Percentiles rank a stretch among this genome's conserved stretches.
These are phyloP conservation scores for Ogataea methanolica DNA, from an alignment of 805 yeast species.

Conservation along the genomic window DNA sequence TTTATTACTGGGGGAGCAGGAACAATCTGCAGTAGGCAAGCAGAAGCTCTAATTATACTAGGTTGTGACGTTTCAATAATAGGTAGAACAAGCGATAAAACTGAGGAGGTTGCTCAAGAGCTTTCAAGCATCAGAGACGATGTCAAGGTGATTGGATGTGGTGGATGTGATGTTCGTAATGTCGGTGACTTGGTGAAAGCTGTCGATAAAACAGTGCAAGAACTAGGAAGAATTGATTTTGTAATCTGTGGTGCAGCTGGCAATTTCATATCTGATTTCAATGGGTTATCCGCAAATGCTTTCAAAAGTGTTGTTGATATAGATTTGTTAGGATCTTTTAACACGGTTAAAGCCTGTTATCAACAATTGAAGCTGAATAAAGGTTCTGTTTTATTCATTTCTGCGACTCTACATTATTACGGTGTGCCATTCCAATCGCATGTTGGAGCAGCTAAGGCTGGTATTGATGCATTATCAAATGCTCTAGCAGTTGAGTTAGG, in stretches of 20 bases:
- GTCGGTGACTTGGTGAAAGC: conserved; percentile 57
- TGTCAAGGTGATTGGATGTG: conserved; percentile 65
- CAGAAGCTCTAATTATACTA: conserved; percentile 73
- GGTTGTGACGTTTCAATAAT: conserved; percentile 87
- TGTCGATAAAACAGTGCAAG: conserved; percentile 56
- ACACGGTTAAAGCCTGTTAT: conserved; percentile 80
- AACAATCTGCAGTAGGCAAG: conserved; percentile 87
- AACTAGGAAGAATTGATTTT: conserved; percentile 75
- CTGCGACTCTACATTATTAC: conserved; percentile 85
- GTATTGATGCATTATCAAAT: conserved; percentile 81
- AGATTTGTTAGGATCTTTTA: conserved; percentile 84
- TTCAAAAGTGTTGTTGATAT: conserved; percentile 84
- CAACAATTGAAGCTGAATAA: conserved; percentile 57
- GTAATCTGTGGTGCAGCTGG: conserved; percentile 98
- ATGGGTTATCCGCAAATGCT: conserved; percentile 76
- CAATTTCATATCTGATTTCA: conserved; percentile 78
- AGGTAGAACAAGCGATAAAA: conserved; percentile 70
- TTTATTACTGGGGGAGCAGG: conserved; percentile 97
- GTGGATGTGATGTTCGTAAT: conserved; percentile 75
- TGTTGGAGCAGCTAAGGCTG: conserved; percentile 95
- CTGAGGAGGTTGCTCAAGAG: conserved; percentile 64
- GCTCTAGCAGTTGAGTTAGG: conserved; percentile 89
- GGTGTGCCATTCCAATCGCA: conserved; percentile 89
- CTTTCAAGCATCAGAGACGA: conserved; percentile 53
- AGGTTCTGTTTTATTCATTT: conserved; percentile 74